Percentiles rank a stretch among this genome's conserved stretches.
Conservation (phyloP, 805 yeast species). For the Ogataea nonfermentans region DNA sequence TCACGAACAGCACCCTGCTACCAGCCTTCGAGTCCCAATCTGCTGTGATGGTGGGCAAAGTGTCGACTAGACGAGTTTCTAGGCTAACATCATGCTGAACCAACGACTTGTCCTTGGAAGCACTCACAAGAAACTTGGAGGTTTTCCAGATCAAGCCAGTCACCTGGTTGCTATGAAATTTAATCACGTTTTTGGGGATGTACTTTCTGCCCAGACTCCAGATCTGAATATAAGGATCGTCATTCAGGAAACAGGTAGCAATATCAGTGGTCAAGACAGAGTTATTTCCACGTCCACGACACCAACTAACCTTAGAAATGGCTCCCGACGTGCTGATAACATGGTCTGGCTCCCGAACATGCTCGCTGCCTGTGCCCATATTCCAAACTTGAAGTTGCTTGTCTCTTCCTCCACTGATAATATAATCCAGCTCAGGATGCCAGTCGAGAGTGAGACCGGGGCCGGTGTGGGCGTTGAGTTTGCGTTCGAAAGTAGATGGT, state of each 20-base stretch:
- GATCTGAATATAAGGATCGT: constrained; percentile 66
- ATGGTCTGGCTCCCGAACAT: constrained; percentile 57
- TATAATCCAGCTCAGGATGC: constrained; percentile 79
- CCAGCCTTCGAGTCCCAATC: constrained; percentile 54
- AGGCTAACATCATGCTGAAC: constrained; percentile 46
- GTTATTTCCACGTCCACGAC: constrained; percentile 39
- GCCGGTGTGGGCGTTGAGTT: constrained; percentile 85
- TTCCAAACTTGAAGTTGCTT: constrained; percentile 78
- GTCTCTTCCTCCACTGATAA: constrained; percentile 93
- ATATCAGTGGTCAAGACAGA: constrained; percentile 58
- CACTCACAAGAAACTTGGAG: constrained; percentile 45
- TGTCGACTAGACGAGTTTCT: constrained; percentile 46
- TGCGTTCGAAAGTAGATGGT: constrained; percentile 59
- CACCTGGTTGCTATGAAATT: constrained; percentile 46
- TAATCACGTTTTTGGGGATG: constrained; percentile 60
- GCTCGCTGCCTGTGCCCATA: constrained; percentile 40
- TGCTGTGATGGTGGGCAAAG: constrained; percentile 48
- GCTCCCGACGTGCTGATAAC: constrained; percentile 75
- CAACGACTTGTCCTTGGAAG: constrained; percentile 50
- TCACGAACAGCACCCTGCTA: constrained; percentile 49
- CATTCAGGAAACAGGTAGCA: constrained; percentile 71
- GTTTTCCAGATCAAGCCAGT: constrained; percentile 59
- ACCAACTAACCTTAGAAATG: constrained; percentile 74
- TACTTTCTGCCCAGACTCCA: constrained; percentile 70
- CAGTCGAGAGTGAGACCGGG: constrained; percentile 87